Evolutionary conservation across 2,329 filamentous ascomycete genomes (phyloP).

Genomic region (Fusarium sp.): DNA sequence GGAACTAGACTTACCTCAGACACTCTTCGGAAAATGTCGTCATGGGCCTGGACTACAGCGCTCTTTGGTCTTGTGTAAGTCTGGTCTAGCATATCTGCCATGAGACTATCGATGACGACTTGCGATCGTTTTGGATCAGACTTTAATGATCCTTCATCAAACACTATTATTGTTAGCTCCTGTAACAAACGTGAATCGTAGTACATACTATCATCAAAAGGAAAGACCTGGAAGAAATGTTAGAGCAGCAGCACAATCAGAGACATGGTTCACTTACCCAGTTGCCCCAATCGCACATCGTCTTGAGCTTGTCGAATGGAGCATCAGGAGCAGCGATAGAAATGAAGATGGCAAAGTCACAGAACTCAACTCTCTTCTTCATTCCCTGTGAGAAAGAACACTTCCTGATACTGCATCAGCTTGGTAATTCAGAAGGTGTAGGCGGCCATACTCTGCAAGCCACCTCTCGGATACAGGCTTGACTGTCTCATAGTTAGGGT

Average conservation of each 20-base stretch:
- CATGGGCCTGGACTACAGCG: constrained; percentile 12
- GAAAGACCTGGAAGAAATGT: background rate
- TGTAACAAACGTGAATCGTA: fast-evolving
- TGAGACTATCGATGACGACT: constrained; percentile 4
- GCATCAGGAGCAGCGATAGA: constrained; percentile 17
- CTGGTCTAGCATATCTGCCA: constrained; percentile 12
- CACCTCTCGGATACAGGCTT: constrained; percentile 13
- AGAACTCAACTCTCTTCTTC: constrained; percentile 17
- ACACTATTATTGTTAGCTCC: background rate
- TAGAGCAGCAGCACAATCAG: background rate
- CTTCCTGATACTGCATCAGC: background rate
- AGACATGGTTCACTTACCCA: background rate
- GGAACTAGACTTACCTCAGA: background rate
- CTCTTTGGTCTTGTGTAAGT: background rate
- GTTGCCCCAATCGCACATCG: constrained; percentile 20
- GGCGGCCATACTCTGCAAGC: constrained; percentile 4
- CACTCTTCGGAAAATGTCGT: constrained; percentile 7
- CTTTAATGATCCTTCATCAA: constrained; percentile 15
- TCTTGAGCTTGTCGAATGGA: constrained; percentile 6
- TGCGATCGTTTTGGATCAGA: background rate
- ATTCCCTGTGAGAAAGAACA: constrained; percentile 7
- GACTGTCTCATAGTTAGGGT: constrained; percentile 1
- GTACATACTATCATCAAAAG: constrained; percentile 10
- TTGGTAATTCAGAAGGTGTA: fast-evolving
- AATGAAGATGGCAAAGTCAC: constrained; percentile 14